These are phyloP conservation scores for Ophiocordyceps robertsii DNA, from an alignment of 2,329 filamentous ascomycete species.

Conservation along the genomic window DNA sequence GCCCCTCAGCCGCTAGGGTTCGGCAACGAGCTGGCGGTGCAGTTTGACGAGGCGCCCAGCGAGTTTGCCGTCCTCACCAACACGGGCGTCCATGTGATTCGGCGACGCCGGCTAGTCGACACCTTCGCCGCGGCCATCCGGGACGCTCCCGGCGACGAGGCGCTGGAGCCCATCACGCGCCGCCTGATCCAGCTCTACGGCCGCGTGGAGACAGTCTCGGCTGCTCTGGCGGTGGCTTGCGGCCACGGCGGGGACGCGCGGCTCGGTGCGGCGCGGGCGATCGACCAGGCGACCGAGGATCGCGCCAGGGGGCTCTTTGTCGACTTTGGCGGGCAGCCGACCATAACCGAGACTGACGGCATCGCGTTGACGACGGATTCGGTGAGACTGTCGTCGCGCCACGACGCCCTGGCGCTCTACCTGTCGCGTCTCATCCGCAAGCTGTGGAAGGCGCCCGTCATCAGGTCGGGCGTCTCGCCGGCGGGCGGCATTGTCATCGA, in stretches of 20 bases:
- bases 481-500: conserved; percentile 49
- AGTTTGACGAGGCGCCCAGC: conserved; percentile 70
- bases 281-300: conserved; percentile 76
- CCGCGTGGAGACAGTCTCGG: conserved; percentile 75
- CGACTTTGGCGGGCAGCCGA: conserved; percentile 80
- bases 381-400: conserved; percentile 75
- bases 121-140: conserved; percentile 77
- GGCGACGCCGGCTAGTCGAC: conserved; percentile 75
- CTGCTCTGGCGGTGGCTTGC: conserved; percentile 86
- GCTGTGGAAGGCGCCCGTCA: conserved; percentile 73
- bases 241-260: conserved; percentile 71
- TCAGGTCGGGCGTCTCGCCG: conserved; percentile 36
- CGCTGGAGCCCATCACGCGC: conserved; percentile 67
- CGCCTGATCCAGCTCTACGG: conserved; percentile 81
- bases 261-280: conserved; percentile 61
- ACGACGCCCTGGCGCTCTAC: conserved; percentile 80
- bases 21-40: conserved; percentile 91
- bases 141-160: conserved; percentile 60
- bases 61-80: conserved; percentile 90
- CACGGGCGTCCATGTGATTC: conserved; percentile 75
- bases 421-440: conserved; percentile 77
- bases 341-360: conserved; percentile 64
- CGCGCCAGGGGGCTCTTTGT: conserved; percentile 79
- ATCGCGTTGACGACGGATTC: conserved; percentile 62
- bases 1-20: conserved; percentile 61